Base-by-base conservation (phyloP, 257 asterid species). In the Nicotiana tomentosiformis region DNA sequence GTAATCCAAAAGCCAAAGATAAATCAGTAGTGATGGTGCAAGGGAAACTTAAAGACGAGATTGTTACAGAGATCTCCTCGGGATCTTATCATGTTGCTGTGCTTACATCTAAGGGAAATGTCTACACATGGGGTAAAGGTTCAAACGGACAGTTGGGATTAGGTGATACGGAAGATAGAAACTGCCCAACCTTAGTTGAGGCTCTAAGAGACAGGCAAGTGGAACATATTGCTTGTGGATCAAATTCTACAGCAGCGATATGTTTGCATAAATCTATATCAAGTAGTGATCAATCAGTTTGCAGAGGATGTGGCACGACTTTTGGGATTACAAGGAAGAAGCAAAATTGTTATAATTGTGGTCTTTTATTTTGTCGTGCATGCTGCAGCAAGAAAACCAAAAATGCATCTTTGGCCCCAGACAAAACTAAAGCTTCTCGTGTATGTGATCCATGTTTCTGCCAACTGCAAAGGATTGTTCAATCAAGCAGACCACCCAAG, bases 261-360 rank as follows among this genome's bases (percentile, higher is more conserved):
- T 89, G 92, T 80, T 85, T 84, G 83, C 92, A 87, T 80, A 87
- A 85, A 72, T 85, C 92, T 7, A 77, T 84, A 57, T 86, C 84
- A 80, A 85, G 83, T 70, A 66, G 81, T 76, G 92, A 89, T 82
- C 90, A 87, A 78, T 86, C 89, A 26, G 69, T 85, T 49, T 89
- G 92, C 83, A 84, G 66, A 78, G 92, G 89, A 77, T 89, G 92
- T 64, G 83, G 72, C 65, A 46, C 78, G 29, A 77, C 84, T 77
- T 89, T 87, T 66, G 89, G 90, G 65, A 85, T 89, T 60, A 84
- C 89, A 2, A 84, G 87, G 84, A 89, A 89, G 83, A 89, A 89
- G 81, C 89, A 89, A 33, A 87, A 89, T 79, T 89, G 92, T 82
- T 85, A 89, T 77, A 87, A 89, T 51, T 89, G 92, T n/a, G 92